Evolutionary conservation across 2,329 filamentous ascomycete species (phyloP), one percentile per base, ranked within the genome.

Genomic region (Leptographium lundbergii): DNA sequence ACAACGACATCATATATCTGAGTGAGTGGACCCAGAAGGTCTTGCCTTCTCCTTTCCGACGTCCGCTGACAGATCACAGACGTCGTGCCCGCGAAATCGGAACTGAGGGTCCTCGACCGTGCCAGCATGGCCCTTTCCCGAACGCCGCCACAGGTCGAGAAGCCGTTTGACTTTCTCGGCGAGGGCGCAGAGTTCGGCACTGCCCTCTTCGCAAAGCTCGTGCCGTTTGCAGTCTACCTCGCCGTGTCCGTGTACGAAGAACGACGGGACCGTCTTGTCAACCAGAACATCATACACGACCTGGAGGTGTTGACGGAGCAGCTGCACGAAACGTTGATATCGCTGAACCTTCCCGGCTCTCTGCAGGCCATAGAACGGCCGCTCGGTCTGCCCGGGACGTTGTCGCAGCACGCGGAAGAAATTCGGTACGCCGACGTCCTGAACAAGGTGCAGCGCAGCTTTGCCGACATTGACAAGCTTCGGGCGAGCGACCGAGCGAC

Each of bases 231-330:
- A 0, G 94, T 97, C 0, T 94, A 99, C 67, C 82, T 97, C 55
- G 94, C 94, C 9, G 89, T 91, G 1, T 96, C 90, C 54, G 96
- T 97, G 39, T 99, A 99, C 68, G 91, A 91, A 59, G 91, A 97
- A 68, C 82, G 91, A 17, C 81, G 91, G 60, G 91, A 99, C 70
- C 82, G 91, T n/a, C 76, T 96, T 60, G 86, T 99, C 51, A 95
- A 94, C 68, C 88, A 89, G 64, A 88, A 83, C 56, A 89, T 97
- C 36, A 87, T 96, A 55, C 85, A 87, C 29, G 87, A 95, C 67
- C 75, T 97, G 5, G 91, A 97, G 66, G 79, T 77, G 0, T 79
- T 97, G 65, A 96, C 89, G 0, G 84, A 87, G 61, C 84, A 85
- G 63, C 78, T 97, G 0, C 88, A 95, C 67, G 85, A 89, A 65